These are phyloP conservation scores for Elymus sibiricus DNA, from an alignment of 176 grass and related monocot species.

Conservation along the genomic window DNA sequence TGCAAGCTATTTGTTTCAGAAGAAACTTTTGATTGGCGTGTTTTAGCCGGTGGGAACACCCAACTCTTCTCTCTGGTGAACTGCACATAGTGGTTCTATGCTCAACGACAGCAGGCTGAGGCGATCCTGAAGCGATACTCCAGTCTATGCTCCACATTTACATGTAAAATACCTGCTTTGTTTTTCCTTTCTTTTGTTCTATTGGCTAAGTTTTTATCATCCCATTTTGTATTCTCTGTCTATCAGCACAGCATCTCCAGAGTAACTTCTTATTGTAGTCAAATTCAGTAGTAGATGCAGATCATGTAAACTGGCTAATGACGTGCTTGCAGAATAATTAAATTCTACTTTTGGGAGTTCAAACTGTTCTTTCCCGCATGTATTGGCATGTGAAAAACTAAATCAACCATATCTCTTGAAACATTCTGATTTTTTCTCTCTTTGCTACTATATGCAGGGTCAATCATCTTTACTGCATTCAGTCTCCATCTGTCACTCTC, in stretches of 20 bases:
- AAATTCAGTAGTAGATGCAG: conserved; percentile 24
- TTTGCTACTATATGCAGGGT: conserved; percentile 37
- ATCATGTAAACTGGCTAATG: conserved; percentile 32
- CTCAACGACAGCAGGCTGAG: conserved; percentile 46
- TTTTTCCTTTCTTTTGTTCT: conserved; percentile 14
- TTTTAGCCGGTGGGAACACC: conserved; percentile 51
- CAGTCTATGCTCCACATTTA: conserved; percentile 38
- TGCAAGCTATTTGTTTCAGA: conserved; percentile 47
- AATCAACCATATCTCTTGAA: background rate
- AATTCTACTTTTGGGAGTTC: conserved; percentile 8
- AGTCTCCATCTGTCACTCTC: conserved; percentile 19
- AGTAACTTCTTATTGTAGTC: conserved; percentile 20
- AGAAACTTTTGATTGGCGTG: conserved; percentile 56
- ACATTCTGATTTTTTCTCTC: conserved; percentile 24
- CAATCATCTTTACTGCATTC: conserved; percentile 37
- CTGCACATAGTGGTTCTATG: conserved; percentile 67
- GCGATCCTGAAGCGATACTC: conserved; percentile 43
- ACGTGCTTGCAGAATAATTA: conserved; percentile 17
- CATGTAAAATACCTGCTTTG: conserved; percentile 40
- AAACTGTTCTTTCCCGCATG: background rate
- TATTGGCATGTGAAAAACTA: background rate
- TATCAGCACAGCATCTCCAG: conserved; percentile 38
- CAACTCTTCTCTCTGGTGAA: conserved; percentile 63
- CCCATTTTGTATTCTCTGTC: background rate
- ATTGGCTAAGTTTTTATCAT: conserved; percentile 1